Evolutionary conservation across 805 yeast genomes (phyloP), one percentile per base, ranked within the genome.

Genomic region (Yamadazyma akitaensis): DNA sequence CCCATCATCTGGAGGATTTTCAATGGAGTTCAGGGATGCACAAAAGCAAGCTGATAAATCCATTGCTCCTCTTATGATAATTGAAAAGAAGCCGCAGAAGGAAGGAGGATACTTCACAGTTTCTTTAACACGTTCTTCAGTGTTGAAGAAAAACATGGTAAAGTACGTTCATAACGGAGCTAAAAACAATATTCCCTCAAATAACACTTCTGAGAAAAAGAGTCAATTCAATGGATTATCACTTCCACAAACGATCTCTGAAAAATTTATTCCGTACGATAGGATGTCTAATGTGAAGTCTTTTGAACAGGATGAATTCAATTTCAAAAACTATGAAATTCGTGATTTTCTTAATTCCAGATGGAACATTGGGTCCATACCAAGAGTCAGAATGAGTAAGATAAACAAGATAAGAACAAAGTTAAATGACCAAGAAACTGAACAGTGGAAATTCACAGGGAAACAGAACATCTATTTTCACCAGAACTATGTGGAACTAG

Each of bases 311-410:
- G 32, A 44, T 16, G 50, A 49, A 36, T 28, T 41, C 19, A 45
- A 44, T 14, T 53, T 57, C 40, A 49, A 47, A 31, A 63, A 62
- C 48, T 75, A 67, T 53, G 67, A 61, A 33, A 40, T 64, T 9
- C 45, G 46, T 25, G 67, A 64, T 51, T 48, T 61, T 44, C 37
- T 58, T 35, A 58, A 61, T 51, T 41, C 48, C 35, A 48, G 45
- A 28, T 73, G 73, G 73, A 57, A 61, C 40, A 53, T 75, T 43
- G 82, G 83, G 0, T 70, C 79, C 2, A 69, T 75, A 5, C 78
- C 80, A 3, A 57, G 73, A 41, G 65, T 68, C 7, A 63, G 71
- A 48, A 30, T 51, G 14, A 61, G 66, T 34, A 64, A 54, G 40
- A 40, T 61, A 46, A 61, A 58, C 37, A 58, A 56, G 37, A 39